Conservation (phyloP, 768 basidiomycete species). For the Leccinum subtestaceum region DNA sequence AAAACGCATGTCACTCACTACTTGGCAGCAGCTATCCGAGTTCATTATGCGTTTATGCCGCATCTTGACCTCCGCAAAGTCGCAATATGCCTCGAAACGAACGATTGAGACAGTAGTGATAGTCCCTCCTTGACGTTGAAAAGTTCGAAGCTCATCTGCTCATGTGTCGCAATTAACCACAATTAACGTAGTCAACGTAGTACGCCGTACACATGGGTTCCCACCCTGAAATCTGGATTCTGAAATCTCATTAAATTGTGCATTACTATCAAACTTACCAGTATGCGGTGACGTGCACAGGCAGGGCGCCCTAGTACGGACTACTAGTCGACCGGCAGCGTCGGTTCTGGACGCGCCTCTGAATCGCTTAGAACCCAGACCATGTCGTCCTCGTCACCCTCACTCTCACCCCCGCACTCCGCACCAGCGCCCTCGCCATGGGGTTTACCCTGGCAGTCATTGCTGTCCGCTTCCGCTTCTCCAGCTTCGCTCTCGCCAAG, state of each 20-base stretch:
- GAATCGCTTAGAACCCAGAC: constrained; percentile 30
- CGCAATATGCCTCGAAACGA: constrained; percentile 22
- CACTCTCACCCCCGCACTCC: neutral
- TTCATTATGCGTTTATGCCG: neutral
- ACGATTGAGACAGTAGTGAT: constrained; percentile 6
- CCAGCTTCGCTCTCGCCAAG: constrained; percentile 22
- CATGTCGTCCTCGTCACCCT: constrained; percentile 31
- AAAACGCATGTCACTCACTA: neutral
- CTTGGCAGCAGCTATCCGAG: neutral
- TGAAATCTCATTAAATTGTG: neutral
- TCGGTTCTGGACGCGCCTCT: constrained; percentile 1
- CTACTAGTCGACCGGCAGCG: neutral
- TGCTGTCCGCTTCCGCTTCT: constrained; percentile 12
- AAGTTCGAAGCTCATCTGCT: neutral
- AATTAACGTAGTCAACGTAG: neutral
- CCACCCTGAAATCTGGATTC: neutral
- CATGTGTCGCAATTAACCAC: neutral
- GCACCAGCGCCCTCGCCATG: neutral
- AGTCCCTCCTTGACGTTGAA: neutral
- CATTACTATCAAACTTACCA: neutral
- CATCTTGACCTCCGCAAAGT: neutral
- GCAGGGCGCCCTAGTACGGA: constrained; percentile 12
- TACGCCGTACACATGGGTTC: neutral
- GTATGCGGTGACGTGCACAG: constrained; percentile 7
- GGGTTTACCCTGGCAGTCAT: neutral